Conservation (phyloP, 2,329 filamentous ascomycete species). For the Venturiaceae sp. region DNA sequence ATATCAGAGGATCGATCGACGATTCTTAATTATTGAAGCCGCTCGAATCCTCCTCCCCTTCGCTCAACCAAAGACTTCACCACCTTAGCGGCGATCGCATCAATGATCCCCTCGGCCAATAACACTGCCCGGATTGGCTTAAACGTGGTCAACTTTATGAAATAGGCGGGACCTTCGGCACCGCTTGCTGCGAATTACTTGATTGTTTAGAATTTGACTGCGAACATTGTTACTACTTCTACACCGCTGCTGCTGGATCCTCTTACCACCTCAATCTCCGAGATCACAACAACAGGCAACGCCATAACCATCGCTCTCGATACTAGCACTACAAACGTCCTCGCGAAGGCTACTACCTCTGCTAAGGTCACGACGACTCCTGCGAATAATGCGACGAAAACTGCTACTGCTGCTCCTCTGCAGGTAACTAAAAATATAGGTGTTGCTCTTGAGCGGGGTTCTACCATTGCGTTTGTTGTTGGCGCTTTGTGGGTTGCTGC, state of each 20-base stretch:
- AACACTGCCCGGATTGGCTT: background rate
- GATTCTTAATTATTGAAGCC: too few species aligned
- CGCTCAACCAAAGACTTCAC: background rate
- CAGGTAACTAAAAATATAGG: background rate
- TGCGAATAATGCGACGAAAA: background rate
- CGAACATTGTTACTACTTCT: too few species aligned
- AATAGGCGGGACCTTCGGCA: background rate
- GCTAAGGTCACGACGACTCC: background rate
- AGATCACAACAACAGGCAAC: too few species aligned
- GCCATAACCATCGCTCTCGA: too few species aligned
- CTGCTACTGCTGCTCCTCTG: background rate
- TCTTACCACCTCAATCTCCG: too few species aligned
- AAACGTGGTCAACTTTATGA: background rate
- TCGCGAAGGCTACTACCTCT: background rate
- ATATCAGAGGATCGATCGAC: too few species aligned
- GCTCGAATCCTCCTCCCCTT: background rate
- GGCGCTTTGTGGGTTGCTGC: background rate
- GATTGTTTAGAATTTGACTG: background rate
- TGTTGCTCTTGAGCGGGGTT: background rate
- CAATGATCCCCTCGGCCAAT: background rate
- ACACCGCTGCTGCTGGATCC: too few species aligned
- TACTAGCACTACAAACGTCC: too few species aligned
- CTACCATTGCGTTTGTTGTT: background rate
- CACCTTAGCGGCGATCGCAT: background rate
- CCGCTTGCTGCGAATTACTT: background rate